Percentiles rank a stretch among this genome's conserved stretches.
Evolutionary conservation across 345 rosid species (phyloP).

Genomic region (Camelina laxa): DNA sequence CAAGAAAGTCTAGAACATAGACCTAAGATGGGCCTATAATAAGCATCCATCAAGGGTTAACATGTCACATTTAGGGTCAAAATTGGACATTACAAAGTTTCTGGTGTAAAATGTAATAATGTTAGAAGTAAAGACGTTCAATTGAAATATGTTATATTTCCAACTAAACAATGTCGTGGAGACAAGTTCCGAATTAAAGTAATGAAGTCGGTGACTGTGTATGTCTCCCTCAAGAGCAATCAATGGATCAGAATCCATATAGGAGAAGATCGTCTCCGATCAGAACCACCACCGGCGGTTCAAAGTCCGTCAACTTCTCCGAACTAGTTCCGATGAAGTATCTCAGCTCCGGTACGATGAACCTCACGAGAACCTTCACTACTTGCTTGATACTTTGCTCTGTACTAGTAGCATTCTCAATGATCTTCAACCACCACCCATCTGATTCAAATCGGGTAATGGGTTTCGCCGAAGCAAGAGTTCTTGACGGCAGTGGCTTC

Average conservation of each 20-base stretch:
- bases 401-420: slow-evolving; percentile 43
- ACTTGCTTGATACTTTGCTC: slow-evolving; percentile 50
- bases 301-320: slow-evolving; percentile 6
- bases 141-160: neutral
- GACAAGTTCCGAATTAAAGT: slow-evolving; percentile 32
- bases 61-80: neutral
- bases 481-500: slow-evolving; percentile 35
- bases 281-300: slow-evolving; percentile 31
- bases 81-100: neutral
- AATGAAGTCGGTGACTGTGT: slow-evolving; percentile 41
- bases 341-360: slow-evolving; percentile 46
- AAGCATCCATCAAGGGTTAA: too few species aligned
- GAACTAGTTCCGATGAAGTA: slow-evolving; percentile 37
- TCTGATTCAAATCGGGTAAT: slow-evolving; percentile 42
- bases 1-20: too few species aligned
- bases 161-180: slow-evolving; percentile 18
- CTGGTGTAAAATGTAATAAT: neutral
- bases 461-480: slow-evolving; percentile 59
- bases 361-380: slow-evolving; percentile 48
- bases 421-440: slow-evolving; percentile 46
- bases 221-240: slow-evolving; percentile 21
- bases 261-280: slow-evolving; percentile 39
- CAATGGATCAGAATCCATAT: slow-evolving; percentile 42
- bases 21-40: too few species aligned
- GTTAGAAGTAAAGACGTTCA: slow-evolving; percentile 6